These are phyloP conservation scores for Sporodiniella umbellata DNA, from an alignment of 371 early-diverging fungal genomes.

Conservation along the genomic window DNA sequence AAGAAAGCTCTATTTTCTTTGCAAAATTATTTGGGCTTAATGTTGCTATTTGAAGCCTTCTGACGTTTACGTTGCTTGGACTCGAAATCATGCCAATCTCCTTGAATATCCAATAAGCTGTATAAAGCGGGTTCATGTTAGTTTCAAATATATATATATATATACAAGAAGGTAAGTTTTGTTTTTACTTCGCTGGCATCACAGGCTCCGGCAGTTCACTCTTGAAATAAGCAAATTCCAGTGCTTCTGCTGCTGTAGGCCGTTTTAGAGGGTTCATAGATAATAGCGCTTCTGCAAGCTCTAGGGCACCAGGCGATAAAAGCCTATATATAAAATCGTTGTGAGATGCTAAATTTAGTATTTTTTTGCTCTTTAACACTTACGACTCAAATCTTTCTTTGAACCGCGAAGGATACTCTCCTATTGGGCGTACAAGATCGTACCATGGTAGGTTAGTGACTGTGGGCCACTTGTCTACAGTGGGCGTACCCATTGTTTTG, in stretches of 20 bases:
- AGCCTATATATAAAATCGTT: slow-evolving; percentile 27
- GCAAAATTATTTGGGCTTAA: no score
- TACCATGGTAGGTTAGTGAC: slow-evolving; percentile 73
- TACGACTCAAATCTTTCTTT: slow-evolving; percentile 49
- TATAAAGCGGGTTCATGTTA: neutral
- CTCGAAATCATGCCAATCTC: slow-evolving; percentile 88
- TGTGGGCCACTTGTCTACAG: slow-evolving; percentile 67
- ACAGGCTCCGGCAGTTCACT: slow-evolving; percentile 60
- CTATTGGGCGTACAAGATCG: slow-evolving; percentile 59
- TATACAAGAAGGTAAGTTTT: no score
- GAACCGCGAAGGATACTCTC: slow-evolving; percentile 44
- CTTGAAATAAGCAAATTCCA: slow-evolving; percentile 71
- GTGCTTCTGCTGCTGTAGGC: slow-evolving; percentile 72
- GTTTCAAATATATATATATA: no score
- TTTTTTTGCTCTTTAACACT: slow-evolving; percentile 7
- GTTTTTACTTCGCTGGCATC: slow-evolving; percentile 61
- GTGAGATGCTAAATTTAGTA: no score
- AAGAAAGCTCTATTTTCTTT: no score
- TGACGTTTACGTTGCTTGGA: slow-evolving; percentile 60
- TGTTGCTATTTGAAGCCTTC: slow-evolving; percentile 7
- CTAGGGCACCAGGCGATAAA: slow-evolving; percentile 63
- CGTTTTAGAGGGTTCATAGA: slow-evolving; percentile 75
- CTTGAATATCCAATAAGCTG: slow-evolving; percentile 66
- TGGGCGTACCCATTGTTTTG: slow-evolving; percentile 79
- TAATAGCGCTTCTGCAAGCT: slow-evolving; percentile 71